Evolutionary conservation across 2,329 filamentous ascomycete species (phyloP).

Genomic region (Fusarium oligoseptatum): DNA sequence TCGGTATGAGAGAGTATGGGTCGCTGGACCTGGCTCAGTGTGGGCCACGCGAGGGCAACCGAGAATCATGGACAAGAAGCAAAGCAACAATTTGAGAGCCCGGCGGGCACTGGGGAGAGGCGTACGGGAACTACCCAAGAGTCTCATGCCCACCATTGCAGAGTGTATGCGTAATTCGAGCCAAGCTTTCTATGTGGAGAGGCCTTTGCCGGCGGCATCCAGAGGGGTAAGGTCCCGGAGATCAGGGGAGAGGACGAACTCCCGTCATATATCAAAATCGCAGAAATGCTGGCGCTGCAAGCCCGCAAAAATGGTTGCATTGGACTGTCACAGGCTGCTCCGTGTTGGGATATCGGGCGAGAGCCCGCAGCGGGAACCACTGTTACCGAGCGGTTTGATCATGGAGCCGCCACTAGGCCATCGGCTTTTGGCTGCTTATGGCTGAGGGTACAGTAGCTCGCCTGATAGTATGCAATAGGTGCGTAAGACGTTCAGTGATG

Average conservation of each 20-base stretch:
- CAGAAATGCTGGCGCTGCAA: slow-evolving; percentile 24
- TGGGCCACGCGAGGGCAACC: slow-evolving; percentile 3
- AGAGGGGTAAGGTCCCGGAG: background rate
- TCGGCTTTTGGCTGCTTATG: slow-evolving; percentile 23
- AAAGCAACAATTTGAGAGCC: background rate
- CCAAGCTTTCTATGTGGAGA: slow-evolving; percentile 25
- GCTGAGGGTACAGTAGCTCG: slow-evolving; percentile 33
- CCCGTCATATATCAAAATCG: slow-evolving; percentile 37
- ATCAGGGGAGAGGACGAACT: background rate
- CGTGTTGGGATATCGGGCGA: background rate
- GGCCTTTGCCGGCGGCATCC: slow-evolving; percentile 37
- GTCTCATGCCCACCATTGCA: background rate
- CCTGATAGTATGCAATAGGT: slow-evolving; percentile 12
- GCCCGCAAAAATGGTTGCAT: slow-evolving; percentile 3
- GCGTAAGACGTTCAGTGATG: slow-evolving; percentile 13
- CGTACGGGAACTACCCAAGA: slow-evolving; percentile 8
- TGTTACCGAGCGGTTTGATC: background rate
- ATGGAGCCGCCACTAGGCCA: background rate
- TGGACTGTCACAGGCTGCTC: slow-evolving; percentile 19
- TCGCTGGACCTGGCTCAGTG: background rate
- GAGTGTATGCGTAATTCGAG: background rate
- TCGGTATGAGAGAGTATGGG: slow-evolving; percentile 21
- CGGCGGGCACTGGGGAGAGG: slow-evolving; percentile 4
- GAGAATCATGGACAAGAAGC: background rate
- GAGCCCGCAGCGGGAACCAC: slow-evolving; percentile 9